Base-by-base conservation (phyloP, 306 rosid genomes). In the Glycyrrhiza uralensis region DNA sequence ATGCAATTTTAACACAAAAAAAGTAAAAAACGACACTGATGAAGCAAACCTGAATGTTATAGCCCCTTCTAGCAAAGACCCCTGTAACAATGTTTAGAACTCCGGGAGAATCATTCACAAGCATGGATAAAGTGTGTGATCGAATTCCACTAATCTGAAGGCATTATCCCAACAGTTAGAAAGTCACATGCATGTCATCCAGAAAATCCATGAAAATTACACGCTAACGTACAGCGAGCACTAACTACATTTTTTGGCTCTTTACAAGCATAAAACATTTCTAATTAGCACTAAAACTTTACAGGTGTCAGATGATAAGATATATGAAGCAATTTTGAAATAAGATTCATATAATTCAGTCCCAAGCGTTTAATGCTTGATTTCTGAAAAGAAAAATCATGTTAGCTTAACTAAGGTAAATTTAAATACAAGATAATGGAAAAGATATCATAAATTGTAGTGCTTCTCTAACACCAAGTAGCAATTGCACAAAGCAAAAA, bases 21-120 rank as follows among this genome's bases (percentile, higher is more conserved):
- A 76, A 67, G 20, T 20, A 10, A 38, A 55, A 62, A 35, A 19
- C 19, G 51, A 59, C 22, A 7, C 51, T 9, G 56, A 50, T 4
- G 45, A 66, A 58, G 51, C 50, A 70, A 66, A 88, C 97, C 97
- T 91, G 97, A 87, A 91, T 87, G 81, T 91, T 91, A 72, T 91
- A 91, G 44, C 95, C 97, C 77, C 97, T 88, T 68, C 97, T 80
- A 64, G 97, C 82, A 75, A 91, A 91, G 83, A 91, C 92, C 23
- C 97, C 97, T 0, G 97, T 91, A 58, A 91, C 81, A 32, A 88
- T 65, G 79, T 82, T 85, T 24, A 91, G 90, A 83, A 91, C 97
- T 36, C 97, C 97, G 7, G 97, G 97, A 80, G 41, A 63, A 75
- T 91, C 97, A 20, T 59, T 85, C 59, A 91, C 97, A 74, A 91